Base-by-base conservation (phyloP, 2,329 filamentous ascomycete genomes). In the Bipolaris sorokiniana region DNA sequence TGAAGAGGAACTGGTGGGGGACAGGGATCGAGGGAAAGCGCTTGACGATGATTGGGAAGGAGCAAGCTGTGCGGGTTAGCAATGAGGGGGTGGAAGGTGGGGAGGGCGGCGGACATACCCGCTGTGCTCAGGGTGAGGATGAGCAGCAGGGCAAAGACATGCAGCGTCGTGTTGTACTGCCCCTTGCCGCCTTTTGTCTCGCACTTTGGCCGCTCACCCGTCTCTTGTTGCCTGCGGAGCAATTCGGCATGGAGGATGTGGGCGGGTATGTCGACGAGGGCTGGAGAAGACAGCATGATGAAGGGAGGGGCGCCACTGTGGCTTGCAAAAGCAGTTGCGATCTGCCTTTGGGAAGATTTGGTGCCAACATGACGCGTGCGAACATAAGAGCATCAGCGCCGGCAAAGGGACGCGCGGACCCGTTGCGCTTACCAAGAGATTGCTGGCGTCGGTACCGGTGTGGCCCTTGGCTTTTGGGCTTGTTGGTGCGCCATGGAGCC, bases 81-180 rank as follows among this genome's bases (percentile, higher is more conserved):
- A 9, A n/a, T n/a, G 40, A 23, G 44, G 38, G 16, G 5, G 23
- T 11, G 10, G 52, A 28, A 37, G 3, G 15, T 22, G 37, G 31
- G n/a, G 13, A 37, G 18, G 28, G 16, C 23, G 15, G 22, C n/a
- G 18, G 34, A 68, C 76, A 41, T 65, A 81, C 83, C 81, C 57
- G 81, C 72, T 48, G 82, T 84, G 60, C 83, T 86, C 66, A 86
- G 73, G 9, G 76, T 69, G 51, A 87, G 77, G 58, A 87, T 85
- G 48, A 86, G 75, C 51, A 86, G 71, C 59, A 87, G 74, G n/a
- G 85, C 85, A 64, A 81, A 78, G 53, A 87, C 82, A 71, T 87
- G 85, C 37, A 83, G 72, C 3, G 80, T 75, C 20, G 83, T 82
- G 68, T 86, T 85, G 69, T 87, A 87, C 57, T 72, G 67, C 18